Conservation (phyloP, 2,329 filamentous ascomycete genomes). For the Aureobasidium sp. region DNA sequence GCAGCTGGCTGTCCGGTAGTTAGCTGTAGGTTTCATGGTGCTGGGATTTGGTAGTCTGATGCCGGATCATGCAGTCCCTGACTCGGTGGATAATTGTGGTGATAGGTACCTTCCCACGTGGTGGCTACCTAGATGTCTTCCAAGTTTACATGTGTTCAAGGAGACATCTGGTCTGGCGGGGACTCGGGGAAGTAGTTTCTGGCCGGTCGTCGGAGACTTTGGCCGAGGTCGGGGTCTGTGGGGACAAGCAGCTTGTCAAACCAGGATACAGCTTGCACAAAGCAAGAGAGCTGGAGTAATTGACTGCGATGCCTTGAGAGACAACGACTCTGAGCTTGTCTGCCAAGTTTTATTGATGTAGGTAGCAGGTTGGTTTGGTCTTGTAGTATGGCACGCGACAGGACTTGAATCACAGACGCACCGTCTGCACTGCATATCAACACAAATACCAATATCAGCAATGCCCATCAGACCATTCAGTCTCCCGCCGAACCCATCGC, state of each 20-base stretch:
- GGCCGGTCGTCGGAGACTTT: not conserved
- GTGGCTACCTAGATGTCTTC: not conserved
- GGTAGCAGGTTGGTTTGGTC: not conserved
- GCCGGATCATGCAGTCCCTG: not conserved
- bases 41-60: not conserved
- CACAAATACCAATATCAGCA: not conserved
- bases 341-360: not conserved
- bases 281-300: not conserved
- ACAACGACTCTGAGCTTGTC: not conserved
- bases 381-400: conserved; percentile 2
- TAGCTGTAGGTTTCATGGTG: not conserved
- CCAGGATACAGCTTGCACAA: not conserved
- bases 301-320: not conserved
- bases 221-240: not conserved
- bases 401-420: not conserved
- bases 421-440: not conserved
- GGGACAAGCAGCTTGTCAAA: not conserved
- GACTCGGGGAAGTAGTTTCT: not conserved
- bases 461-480: conserved; percentile 14
- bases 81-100: not conserved
- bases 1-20: not conserved
- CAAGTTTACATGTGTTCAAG: not conserved
- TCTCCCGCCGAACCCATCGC: conserved; percentile 45
- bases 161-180: not conserved
- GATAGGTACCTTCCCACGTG: not conserved